A percentile compares a stretch with the other conserved stretches of the same genome.
Evolutionary conservation across 108 stramenopile species (phyloP).

Genomic region (Stephanodiscus minutulus): DNA sequence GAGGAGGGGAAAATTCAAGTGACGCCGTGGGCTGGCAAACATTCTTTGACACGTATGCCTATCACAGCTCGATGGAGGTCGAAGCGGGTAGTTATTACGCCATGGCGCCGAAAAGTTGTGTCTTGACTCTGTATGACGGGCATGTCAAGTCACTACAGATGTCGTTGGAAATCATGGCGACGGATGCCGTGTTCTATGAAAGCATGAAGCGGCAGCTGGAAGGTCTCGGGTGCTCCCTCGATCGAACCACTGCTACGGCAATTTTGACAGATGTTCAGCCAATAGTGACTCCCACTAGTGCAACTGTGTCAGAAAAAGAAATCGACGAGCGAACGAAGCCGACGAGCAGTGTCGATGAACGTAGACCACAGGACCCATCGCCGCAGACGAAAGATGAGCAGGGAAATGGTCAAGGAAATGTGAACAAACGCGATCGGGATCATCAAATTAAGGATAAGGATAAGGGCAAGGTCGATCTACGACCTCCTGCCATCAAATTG

Average conservation of each 20-base stretch:
- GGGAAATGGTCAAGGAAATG: conserved; percentile 40
- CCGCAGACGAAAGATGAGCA: conserved; percentile 25
- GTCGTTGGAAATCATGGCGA: conserved; percentile 60
- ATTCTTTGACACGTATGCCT: conserved; percentile 82
- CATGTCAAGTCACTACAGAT: conserved; percentile 74
- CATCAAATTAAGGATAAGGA: conserved; percentile 29
- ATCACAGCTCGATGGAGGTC: conserved; percentile 78
- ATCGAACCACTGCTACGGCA: conserved; percentile 13
- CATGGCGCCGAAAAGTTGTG: conserved; percentile 82
- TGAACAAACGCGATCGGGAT: conserved; percentile 48
- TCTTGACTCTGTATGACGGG: conserved; percentile 81
- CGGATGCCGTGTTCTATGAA: conserved; percentile 55
- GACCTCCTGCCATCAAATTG: conserved; percentile 81
- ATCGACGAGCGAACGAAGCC: conserved; percentile 4
- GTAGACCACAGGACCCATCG: conserved; percentile 16
- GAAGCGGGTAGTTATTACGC: conserved; percentile 76
- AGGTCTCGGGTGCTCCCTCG: conserved; percentile 62
- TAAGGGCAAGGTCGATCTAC: conserved; percentile 54
- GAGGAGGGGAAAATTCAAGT: conserved; percentile 33
- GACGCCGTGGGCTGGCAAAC: conserved; percentile 78
- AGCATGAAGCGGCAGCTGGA: conserved; percentile 59
- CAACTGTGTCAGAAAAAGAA: conserved; percentile 10
- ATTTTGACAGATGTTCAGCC: conserved; percentile 1
- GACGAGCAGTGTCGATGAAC: conserved; percentile 16
- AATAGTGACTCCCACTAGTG: conserved; percentile 3